Evolutionary conservation across 1,139 yeast genomes (phyloP), one percentile per base, ranked within the genome.

Genomic region (Kodamaea ohmeri): DNA sequence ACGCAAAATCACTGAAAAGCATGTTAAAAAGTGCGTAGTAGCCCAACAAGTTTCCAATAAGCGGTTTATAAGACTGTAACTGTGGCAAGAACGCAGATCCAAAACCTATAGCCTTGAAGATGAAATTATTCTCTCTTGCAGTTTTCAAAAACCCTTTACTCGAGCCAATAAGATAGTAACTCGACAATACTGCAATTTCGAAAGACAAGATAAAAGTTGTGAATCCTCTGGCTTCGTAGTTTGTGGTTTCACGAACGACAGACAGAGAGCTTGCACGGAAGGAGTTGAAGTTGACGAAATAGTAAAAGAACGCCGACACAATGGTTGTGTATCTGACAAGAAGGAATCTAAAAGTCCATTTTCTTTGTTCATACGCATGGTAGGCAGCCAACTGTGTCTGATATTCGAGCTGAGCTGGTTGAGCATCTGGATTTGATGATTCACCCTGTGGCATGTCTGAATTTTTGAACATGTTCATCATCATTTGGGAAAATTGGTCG

Each of bases 11-110:
- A 8, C 67, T 67, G 24, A 67, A 36, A 21, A 71, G 43, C 51
- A 70, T 67, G 21, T 64, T 58, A 15, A 67, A 46, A 3, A 70
- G 49, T 31, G 65, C 72, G 57, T 65, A 64, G 50, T 68, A 70
- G 9, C 60, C 61, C 45, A 68, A 54, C n/a, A 58, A 41, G 21
- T 53, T 55, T 17, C 55, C 50, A 13, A 68, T 46, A 21, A 63
- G 37, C 1, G 69, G 65, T 39, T 57, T 60, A 40, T 54, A 62
- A 6, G 46, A 42, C 18, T 54, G 47, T n/a, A 67, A 48, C 38
- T 56, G 61, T 0, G 76, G 76, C 25, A 63, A 48, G n/a, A 68
- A 54, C 58, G 63, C 53, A 2, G 71, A 51, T 0, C 58, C 71
- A 52, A 65, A 52, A 8, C 61, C 53, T 14, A 67, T 40, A 6